Evolutionary conservation across 495 filamentous ascomycete species (phyloP), one percentile per base, ranked within the genome.

Genomic region (Cryomyces minteri): DNA sequence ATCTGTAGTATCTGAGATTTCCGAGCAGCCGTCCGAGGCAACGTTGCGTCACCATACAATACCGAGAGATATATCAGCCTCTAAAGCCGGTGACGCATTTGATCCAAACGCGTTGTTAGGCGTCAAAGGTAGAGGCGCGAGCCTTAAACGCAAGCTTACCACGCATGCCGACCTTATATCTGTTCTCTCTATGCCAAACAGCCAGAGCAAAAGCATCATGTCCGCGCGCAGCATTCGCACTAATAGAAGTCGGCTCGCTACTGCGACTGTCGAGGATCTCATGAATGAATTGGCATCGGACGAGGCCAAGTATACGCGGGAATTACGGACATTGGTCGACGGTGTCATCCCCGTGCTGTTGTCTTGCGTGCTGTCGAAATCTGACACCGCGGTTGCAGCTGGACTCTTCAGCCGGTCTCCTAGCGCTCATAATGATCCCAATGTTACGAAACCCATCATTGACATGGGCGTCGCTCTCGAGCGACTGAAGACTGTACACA

Each of bases 331-430:
- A 12, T 64, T 99, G 25, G 88, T 96, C 8, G 92, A 92, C 50
- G 92, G 93, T 43, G 90, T 99, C 12, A 82, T 99, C 44, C 92
- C 90, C 6, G 92, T 96, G 6, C 72, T 99, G 3, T 64, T 96
- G 44, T 82, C 72, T 7, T 86, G 87, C 49, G 84, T 94, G 14
- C 65, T 88, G 45, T 93, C 76, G 44, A 83, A 72, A 55, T 78
- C 68, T 5, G 77, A 79, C 43, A 71, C 77, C 14, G 73, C 71
- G 4, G 66, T 75, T 41, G 75, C 75, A 10, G 77, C 77, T 44
- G 76, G 76, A 32, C 66, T 87, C n/a, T 85, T 87, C 54, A 61
- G 66, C 34, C 68, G 68, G 5, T 67, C 73, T 14, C 56, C 68
- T 30, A 61, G 65, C 42, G 63, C 67, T 5, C 64, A 65, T 8